Evolutionary conservation across 2,329 filamentous ascomycete species (phyloP).

Genomic region (Monosporascus sp.): DNA sequence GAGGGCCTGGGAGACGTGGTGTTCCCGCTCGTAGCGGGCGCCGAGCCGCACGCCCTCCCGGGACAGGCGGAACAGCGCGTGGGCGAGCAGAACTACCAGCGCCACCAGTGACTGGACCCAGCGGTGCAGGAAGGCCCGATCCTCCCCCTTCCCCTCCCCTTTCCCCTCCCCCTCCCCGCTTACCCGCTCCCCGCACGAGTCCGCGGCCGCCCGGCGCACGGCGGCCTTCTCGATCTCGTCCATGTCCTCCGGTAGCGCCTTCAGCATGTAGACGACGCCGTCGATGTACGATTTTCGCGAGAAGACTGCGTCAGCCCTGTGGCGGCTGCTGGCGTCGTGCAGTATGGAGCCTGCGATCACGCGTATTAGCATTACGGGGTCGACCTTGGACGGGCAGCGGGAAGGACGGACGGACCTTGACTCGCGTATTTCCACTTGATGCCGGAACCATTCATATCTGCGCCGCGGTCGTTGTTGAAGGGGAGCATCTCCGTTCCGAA

Average conservation of each 20-base stretch:
- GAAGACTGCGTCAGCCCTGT: constrained; percentile 38
- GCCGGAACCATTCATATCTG: constrained; percentile 7
- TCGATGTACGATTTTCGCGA: constrained; percentile 61
- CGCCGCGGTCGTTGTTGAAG: constrained; percentile 10
- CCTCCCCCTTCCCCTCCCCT: constrained; percentile 8
- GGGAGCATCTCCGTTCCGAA: neutral
- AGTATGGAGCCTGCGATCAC: constrained; percentile 15
- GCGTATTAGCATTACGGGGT: neutral
- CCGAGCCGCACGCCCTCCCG: constrained; percentile 43
- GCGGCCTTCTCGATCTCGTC: constrained; percentile 47
- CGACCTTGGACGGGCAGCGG: neutral
- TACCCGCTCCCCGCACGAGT: constrained; percentile 13
- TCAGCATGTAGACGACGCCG: constrained; percentile 58
- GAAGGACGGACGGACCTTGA: constrained; percentile 17
- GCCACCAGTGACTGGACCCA: constrained; percentile 51
- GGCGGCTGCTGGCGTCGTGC: constrained; percentile 20
- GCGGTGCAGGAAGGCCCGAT: constrained; percentile 51
- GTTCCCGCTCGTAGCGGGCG: constrained; percentile 60
- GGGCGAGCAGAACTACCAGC: constrained; percentile 52
- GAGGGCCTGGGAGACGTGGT: constrained; percentile 58
- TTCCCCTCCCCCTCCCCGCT: constrained; percentile 1
- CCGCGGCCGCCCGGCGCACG: constrained; percentile 47
- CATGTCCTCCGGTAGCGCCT: constrained; percentile 54
- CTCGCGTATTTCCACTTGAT: constrained; percentile 25
- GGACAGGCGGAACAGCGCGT: constrained; percentile 57